phyloP scores from a whole-genome alignment of 495 filamentous ascomycete species.

The Penicillium mononematosum region DNA sequence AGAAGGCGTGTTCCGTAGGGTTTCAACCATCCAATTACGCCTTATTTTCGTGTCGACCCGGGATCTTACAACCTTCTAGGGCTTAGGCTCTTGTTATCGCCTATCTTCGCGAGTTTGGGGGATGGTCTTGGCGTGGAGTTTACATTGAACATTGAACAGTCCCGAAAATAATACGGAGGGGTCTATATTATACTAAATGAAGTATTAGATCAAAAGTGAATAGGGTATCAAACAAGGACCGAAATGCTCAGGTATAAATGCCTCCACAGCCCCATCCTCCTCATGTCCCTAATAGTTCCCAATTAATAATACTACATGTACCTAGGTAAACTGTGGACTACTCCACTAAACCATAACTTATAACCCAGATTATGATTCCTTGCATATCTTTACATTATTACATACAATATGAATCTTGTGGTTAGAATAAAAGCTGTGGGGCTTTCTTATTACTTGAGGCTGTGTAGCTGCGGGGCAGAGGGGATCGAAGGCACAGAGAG shows the following conservation, averaged over 20 bases:
- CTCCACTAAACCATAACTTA: not conserved
- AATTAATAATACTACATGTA: too few species aligned
- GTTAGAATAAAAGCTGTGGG: not conserved
- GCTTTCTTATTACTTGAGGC: not conserved
- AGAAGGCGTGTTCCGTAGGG: not conserved
- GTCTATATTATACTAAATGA: too few species aligned
- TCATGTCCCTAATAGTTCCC: not conserved
- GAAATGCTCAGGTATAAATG: not conserved
- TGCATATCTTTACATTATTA: not conserved
- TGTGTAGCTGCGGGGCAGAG: not conserved
- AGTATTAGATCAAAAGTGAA: not conserved
- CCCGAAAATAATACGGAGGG: not conserved
- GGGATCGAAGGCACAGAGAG: not conserved
- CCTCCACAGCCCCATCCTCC: not conserved
- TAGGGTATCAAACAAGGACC: not conserved
- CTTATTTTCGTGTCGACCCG: conserved; percentile 2
- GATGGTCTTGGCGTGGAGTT: not conserved
- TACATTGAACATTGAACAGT: not conserved
- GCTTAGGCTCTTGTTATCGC: conserved; percentile 14
- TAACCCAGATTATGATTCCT: not conserved
- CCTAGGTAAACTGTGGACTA: too few species aligned
- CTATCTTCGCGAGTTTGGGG: not conserved
- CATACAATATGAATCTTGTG: not conserved
- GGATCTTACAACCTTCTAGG: conserved; percentile 20
- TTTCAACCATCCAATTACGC: conserved; percentile 14